Conservation (phyloP, 2,329 filamentous ascomycete genomes). For the Raffaelea ambrosiae region DNA sequence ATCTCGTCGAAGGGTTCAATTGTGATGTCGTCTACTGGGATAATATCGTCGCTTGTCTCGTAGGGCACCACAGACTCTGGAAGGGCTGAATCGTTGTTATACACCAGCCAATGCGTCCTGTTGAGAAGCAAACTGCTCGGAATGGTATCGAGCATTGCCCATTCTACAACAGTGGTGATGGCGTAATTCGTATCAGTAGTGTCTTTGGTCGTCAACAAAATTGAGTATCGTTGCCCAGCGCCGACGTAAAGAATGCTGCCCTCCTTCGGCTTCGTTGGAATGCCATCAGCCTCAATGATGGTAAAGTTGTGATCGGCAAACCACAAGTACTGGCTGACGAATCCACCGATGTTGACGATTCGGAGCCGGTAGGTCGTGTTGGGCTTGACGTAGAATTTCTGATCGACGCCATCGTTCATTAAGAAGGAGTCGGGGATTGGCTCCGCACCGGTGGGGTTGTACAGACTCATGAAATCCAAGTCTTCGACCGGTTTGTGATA, state of each 20-base stretch:
- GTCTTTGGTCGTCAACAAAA: conserved; percentile 55
- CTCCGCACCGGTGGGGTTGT: conserved; percentile 48
- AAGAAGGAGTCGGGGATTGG: conserved; percentile 60
- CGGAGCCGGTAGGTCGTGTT: conserved; percentile 65
- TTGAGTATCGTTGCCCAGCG: conserved; percentile 57
- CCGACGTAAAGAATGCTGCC: conserved; percentile 57
- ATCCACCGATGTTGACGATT: conserved; percentile 64
- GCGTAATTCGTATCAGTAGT: conserved; percentile 55
- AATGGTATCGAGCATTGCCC: conserved; percentile 57
- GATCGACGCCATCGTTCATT: conserved; percentile 60
- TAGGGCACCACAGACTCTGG: conserved; percentile 22
- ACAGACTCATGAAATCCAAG: conserved; percentile 40
- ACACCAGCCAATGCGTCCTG: conserved; percentile 54
- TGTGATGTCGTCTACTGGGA: conserved; percentile 64
- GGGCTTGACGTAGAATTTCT: conserved; percentile 50
- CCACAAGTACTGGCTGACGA: conserved; percentile 57
- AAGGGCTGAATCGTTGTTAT: conserved; percentile 40
- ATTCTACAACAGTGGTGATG: conserved; percentile 37
- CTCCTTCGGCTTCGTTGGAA: conserved; percentile 53
- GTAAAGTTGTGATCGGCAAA: conserved; percentile 58
- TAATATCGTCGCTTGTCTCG: conserved; percentile 37
- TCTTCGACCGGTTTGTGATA: conserved; percentile 51
- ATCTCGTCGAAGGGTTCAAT: conserved; percentile 61
- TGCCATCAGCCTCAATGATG: conserved; percentile 64
- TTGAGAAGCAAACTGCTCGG: conserved; percentile 61